phyloP scores from a whole-genome alignment of 164 flowering plant genomes.

The Vitis riparia region DNA sequence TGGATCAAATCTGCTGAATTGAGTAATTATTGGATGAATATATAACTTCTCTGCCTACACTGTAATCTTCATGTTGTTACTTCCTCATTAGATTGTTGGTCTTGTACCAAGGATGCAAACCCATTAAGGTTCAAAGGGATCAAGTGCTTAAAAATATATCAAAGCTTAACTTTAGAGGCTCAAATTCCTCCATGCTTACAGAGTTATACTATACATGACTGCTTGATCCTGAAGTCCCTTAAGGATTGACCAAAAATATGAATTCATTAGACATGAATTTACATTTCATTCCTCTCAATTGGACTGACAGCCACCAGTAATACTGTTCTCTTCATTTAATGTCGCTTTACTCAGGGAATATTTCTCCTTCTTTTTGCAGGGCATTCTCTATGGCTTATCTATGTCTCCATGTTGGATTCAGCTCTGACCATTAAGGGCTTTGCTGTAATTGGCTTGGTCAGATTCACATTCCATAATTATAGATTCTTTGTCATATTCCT shows the following conservation, averaged over 20 bases:
- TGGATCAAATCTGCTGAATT: no score
- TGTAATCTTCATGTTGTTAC: no score
- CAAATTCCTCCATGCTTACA: background rate
- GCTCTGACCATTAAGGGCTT: slow-evolving; percentile 1
- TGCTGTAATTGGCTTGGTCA: background rate
- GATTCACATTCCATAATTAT: background rate
- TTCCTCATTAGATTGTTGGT: no score
- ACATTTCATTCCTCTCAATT: no score
- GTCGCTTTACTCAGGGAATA: background rate
- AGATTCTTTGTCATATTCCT: background rate
- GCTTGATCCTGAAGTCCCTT: no score
- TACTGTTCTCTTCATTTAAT: background rate
- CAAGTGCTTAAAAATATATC: background rate
- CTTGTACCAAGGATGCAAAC: no score
- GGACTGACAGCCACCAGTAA: background rate
- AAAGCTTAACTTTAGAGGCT: background rate
- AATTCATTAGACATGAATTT: background rate
- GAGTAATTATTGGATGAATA: no score
- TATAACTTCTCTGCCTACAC: no score
- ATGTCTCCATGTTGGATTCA: background rate
- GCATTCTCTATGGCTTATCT: background rate
- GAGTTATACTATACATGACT: background rate
- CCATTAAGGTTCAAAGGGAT: no score
- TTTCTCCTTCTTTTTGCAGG: background rate
- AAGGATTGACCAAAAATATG: background rate